phyloP scores from a whole-genome alignment of 345 rosid species.

The Syzygium aqueum region DNA sequence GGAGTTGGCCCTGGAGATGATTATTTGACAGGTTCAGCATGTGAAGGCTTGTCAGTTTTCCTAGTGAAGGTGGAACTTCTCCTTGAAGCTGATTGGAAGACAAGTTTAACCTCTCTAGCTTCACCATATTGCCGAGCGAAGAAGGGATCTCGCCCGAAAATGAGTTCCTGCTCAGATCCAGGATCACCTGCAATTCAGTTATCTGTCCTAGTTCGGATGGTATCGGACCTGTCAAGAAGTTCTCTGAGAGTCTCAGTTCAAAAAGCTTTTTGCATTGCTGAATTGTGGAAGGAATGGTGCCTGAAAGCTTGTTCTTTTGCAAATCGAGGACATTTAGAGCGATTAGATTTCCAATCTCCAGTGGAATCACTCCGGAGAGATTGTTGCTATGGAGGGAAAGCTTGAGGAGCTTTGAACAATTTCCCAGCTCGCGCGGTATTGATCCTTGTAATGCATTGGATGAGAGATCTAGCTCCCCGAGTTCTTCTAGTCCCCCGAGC shows the following conservation, averaged over 20 bases:
- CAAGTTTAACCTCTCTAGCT: slow-evolving; percentile 64
- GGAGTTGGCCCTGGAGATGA: slow-evolving; percentile 56
- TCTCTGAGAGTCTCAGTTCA: slow-evolving; percentile 65
- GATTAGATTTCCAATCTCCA: slow-evolving; percentile 56
- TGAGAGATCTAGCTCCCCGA: slow-evolving; percentile 81
- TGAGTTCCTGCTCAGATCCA: slow-evolving; percentile 66
- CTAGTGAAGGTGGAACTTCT: slow-evolving; percentile 48
- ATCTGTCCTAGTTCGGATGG: slow-evolving; percentile 65
- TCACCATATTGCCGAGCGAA: slow-evolving; percentile 51
- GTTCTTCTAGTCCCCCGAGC: slow-evolving; percentile 53
- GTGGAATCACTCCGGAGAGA: slow-evolving; percentile 56
- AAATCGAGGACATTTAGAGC: slow-evolving; percentile 74
- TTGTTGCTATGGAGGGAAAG: slow-evolving; percentile 56
- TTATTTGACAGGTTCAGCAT: slow-evolving; percentile 67
- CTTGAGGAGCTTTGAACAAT: slow-evolving; percentile 55
- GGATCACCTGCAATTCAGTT: slow-evolving; percentile 68
- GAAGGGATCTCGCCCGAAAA: slow-evolving; percentile 55
- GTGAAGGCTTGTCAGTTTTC: slow-evolving; percentile 68
- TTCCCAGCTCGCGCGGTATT: slow-evolving; percentile 58
- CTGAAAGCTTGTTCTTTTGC: slow-evolving; percentile 65
- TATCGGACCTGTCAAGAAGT: slow-evolving; percentile 49
- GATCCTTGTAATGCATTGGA: slow-evolving; percentile 54
- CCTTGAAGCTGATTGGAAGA: slow-evolving; percentile 63
- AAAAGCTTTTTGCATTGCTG: slow-evolving; percentile 68
- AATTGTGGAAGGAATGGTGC: slow-evolving; percentile 50